Evolutionary conservation across 2,329 filamentous ascomycete species (phyloP).

Genomic region (Diaporthe amygdali): DNA sequence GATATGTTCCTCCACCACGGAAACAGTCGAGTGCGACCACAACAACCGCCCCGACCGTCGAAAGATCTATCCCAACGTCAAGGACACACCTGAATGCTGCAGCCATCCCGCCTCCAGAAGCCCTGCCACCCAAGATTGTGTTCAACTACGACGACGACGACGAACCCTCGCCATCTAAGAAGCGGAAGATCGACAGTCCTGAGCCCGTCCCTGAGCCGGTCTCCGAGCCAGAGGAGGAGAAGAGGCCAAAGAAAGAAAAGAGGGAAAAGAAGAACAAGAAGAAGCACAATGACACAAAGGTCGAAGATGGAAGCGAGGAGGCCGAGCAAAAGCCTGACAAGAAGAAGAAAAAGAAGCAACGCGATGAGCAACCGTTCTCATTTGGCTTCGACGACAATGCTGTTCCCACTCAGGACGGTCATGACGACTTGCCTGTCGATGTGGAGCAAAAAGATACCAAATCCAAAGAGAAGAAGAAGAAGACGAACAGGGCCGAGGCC

Average conservation of each 20-base stretch:
- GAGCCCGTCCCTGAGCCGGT: neutral
- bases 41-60: neutral
- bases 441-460: constrained; percentile 4
- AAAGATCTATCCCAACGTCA: constrained; percentile 1
- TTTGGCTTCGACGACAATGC: neutral
- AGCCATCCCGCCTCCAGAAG: constrained; percentile 20
- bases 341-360: constrained; percentile 56
- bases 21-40: neutral
- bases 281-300: constrained; percentile 34
- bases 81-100: constrained; percentile 24
- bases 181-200: constrained; percentile 21
- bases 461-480: constrained; percentile 29
- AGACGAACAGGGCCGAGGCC: neutral
- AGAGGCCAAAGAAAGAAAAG: constrained; percentile 35
- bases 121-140: constrained; percentile 27
- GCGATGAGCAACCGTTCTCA: neutral
- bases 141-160: constrained; percentile 32
- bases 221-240: constrained; percentile 30
- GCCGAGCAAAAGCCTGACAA: constrained; percentile 50
- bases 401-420: too few relatives aligned
- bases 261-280: constrained; percentile 39
- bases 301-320: constrained; percentile 31
- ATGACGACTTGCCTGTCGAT: neutral
- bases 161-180: constrained; percentile 22
- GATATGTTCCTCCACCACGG: constrained; percentile 26